Conservation (phyloP, 345 rosid genomes). For the Laguncularia racemosa region DNA sequence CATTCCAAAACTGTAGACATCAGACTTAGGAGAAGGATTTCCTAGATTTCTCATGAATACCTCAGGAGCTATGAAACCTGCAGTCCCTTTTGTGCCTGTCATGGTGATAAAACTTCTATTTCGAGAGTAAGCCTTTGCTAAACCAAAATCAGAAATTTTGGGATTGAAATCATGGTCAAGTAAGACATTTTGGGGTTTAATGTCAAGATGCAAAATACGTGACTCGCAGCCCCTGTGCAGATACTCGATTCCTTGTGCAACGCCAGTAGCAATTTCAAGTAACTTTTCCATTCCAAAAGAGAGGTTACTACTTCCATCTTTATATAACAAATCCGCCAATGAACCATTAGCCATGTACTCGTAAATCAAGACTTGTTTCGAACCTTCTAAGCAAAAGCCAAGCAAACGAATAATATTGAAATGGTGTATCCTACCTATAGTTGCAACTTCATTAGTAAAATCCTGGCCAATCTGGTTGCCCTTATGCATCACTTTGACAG, state of each 20-base stretch:
- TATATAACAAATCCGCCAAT: conserved; percentile 12
- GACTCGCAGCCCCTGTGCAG: conserved; percentile 25
- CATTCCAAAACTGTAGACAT: conserved; percentile 34
- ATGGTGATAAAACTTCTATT: conserved; percentile 14
- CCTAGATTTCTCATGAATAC: conserved; percentile 28
- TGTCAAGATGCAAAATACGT: conserved; percentile 28
- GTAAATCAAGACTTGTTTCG: conserved; percentile 13
- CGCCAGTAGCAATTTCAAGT: conserved; percentile 16
- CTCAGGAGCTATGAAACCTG: conserved; percentile 31
- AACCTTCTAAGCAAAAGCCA: conserved; percentile 21
- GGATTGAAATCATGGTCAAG: conserved; percentile 23
- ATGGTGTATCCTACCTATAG: conserved; percentile 24
- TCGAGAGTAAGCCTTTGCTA: conserved; percentile 22
- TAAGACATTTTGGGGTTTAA: conserved; percentile 24
- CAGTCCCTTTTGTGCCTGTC: conserved; percentile 23
- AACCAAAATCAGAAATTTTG: conserved; percentile 30
- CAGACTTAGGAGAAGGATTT: conserved; percentile 22
- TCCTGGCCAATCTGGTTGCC: conserved; percentile 3
- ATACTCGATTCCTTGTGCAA: conserved; percentile 27
- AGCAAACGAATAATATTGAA: conserved; percentile 16
- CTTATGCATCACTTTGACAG: conserved; percentile 16
- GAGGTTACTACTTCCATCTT: conserved; percentile 2
- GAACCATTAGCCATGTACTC: conserved; percentile 29
- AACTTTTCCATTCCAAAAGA: conserved; percentile 7
- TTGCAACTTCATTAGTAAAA: conserved; percentile 23